Evolutionary conservation across 1,284 basidiomycete genomes (phyloP), one percentile per base, ranked within the genome.

Genomic region (Xerocomus nothofagi): DNA sequence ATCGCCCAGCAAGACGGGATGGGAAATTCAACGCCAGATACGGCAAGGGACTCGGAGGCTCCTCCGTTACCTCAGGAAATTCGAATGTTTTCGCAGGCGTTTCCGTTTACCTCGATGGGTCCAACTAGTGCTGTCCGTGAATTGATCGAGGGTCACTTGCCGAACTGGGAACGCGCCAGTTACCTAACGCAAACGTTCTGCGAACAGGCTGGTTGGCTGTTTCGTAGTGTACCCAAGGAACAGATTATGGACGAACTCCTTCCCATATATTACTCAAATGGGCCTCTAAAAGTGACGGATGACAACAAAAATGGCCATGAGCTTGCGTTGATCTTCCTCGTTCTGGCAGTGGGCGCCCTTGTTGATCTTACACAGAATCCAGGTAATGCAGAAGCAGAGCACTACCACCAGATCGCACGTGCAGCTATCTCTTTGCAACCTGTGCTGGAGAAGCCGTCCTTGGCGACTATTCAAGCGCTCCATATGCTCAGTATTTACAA

Each of bases 41-140:
- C 72, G 7, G 46, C 56, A 21, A 61, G 67, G 9, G 66, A 68
- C 34, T 69, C 72, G 0, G 69, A 66, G 50, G 61, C 57, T 42
- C 66, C 68, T 4, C 56, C 68, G 5, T 58, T 72, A 3, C 65
- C 73, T 6, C 66, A 69, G 38, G 74, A 79, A 10, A 62, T 81
- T 39, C 65, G 69, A 11, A 72, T 78, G 55, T 84, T 86, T 63
- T 81, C 83, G 2, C 72, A 73, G 33, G 67, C 78, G 8, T 86
- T 86, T 61, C 84, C 83, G 0, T 83, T 86, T 61, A 81, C 81
- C 0, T 82, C 82, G 11, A 66, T 81, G 58, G 82, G 82, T 3
- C 63, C 75, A 4, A 58, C 73, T 1, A 59, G 66, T 6, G 72
- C 73, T 21, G 73, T 80, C 12, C 74, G 77, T 51, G 69, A 71